These are phyloP conservation scores for Boletellus emodensis DNA, from an alignment of 768 basidiomycete genomes.

Conservation along the genomic window DNA sequence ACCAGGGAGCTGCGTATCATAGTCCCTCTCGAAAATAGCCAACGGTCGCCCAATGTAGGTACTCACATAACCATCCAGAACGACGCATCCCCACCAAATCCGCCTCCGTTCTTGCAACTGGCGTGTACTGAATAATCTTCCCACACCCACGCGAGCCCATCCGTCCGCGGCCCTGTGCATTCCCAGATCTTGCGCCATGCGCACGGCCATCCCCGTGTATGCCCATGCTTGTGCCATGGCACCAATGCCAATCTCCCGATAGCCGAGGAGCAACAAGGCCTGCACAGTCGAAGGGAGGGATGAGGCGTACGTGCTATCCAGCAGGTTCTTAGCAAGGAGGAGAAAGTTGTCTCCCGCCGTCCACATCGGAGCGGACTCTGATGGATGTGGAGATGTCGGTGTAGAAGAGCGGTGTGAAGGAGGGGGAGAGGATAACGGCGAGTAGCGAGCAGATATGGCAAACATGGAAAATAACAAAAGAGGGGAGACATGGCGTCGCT, in stretches of 20 bases:
- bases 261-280: conserved; percentile 75
- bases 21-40: conserved; percentile 71
- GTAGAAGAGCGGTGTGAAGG: conserved; percentile 28
- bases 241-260: conserved; percentile 83
- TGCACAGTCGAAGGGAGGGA: conserved; percentile 74
- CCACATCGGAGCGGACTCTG: conserved; percentile 67
- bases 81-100: conserved; percentile 76
- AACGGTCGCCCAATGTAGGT: conserved; percentile 77
- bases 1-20: conserved; percentile 65
- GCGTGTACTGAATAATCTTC: conserved; percentile 51
- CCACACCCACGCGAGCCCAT: conserved; percentile 61
- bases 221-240: conserved; percentile 88
- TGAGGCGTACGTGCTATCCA: conserved; percentile 66
- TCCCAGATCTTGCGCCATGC: conserved; percentile 90
- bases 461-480: conserved; percentile 82
- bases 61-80: conserved; percentile 78
- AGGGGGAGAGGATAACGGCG: conserved; percentile 27
- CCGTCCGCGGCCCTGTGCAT: conserved; percentile 79
- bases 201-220: conserved; percentile 81
- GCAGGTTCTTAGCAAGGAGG: conserved; percentile 58
- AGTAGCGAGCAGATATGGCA: conserved; percentile 74
- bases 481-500: conserved; percentile 49
- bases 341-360: conserved; percentile 72
- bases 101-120: conserved; percentile 69
- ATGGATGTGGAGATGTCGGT: conserved; percentile 33